phyloP scores from a whole-genome alignment of 176 grass and related monocot species.

The Bonia amplexicaulis region DNA sequence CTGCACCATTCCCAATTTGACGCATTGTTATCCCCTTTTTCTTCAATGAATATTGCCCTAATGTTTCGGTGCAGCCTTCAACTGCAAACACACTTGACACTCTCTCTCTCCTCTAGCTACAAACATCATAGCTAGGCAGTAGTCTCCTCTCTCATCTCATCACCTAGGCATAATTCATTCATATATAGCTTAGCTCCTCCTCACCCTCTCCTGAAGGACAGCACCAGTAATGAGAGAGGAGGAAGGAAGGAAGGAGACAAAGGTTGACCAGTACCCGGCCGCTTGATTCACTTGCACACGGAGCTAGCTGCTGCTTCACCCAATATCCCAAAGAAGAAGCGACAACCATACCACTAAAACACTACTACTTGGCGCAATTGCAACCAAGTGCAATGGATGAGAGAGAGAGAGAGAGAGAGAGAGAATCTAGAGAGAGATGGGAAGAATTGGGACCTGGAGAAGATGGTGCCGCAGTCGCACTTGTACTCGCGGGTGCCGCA shows the following conservation, averaged over 20 bases:
- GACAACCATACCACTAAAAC: not conserved
- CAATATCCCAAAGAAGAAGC: not conserved
- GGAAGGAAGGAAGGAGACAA: not conserved
- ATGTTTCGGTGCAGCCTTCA: not conserved
- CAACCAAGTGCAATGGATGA: not conserved
- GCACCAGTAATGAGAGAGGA: not conserved
- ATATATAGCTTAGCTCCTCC: not conserved
- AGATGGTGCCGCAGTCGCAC: constrained; percentile 92
- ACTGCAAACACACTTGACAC: not conserved
- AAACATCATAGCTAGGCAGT: not conserved
- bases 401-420: not conserved
- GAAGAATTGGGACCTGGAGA: constrained; percentile 55
- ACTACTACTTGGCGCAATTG: not conserved
- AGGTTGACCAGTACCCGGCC: not conserved
- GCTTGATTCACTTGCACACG: not conserved
- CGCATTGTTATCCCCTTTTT: not conserved
- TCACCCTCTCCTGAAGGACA: not conserved
- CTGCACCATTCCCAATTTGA: not conserved
- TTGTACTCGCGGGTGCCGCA: constrained; percentile 94
- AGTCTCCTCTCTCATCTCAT: not conserved
- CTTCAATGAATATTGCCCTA: not conserved
- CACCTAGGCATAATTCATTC: not conserved
- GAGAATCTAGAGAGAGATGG: not conserved
- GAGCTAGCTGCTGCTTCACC: not conserved
- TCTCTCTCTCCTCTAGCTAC: not conserved